Conservation (phyloP, 2,329 filamentous ascomycete species). For the Sarocladium oryzae region DNA sequence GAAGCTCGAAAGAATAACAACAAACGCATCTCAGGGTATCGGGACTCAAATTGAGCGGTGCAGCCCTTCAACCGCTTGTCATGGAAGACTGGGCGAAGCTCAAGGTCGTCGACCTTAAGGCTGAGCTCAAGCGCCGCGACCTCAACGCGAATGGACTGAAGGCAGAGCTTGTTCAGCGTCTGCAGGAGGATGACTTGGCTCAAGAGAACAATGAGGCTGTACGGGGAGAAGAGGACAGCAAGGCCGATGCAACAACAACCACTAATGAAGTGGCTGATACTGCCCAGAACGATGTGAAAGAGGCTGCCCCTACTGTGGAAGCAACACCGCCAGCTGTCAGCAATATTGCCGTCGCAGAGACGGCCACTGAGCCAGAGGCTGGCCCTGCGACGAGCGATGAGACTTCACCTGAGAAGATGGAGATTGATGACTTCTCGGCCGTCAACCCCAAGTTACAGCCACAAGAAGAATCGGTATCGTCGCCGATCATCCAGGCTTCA, state of each 20-base stretch:
- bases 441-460: background rate
- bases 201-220: background rate
- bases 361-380: background rate
- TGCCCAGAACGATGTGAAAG: constrained; percentile 9
- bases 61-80: background rate
- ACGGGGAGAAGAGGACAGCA: constrained; percentile 16
- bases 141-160: constrained; percentile 65
- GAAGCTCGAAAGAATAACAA: background rate
- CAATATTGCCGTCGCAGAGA: background rate
- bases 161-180: constrained; percentile 61
- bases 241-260: constrained; percentile 9
- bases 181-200: constrained; percentile 37
- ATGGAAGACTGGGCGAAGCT: constrained; percentile 51
- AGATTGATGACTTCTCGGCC: background rate
- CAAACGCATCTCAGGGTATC: background rate
- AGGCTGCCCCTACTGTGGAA: constrained; percentile 8
- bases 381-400: background rate
- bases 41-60: too few species aligned
- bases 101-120: constrained; percentile 70
- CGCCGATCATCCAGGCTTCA: background rate
- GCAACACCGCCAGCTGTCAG: background rate
- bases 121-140: constrained; percentile 66
- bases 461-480: background rate
- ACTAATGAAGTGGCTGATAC: constrained; percentile 1
- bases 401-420: background rate